Conservation (phyloP, 208 protist species). For the Leishmania major region DNA sequence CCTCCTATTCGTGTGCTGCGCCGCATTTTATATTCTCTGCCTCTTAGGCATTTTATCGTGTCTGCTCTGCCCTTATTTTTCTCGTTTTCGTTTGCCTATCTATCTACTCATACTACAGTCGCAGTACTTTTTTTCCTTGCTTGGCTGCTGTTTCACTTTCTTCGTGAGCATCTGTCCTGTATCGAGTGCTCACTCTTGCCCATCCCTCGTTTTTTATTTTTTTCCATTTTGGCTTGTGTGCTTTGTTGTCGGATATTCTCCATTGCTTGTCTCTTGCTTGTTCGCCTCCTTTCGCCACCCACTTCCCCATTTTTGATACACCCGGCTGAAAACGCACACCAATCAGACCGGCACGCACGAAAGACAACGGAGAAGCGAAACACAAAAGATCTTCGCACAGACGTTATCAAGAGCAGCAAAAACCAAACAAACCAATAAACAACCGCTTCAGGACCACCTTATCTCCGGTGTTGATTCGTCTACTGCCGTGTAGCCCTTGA, state of each 20-base stretch:
- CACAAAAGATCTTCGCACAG: neutral
- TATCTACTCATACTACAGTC: neutral
- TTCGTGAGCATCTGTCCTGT: neutral
- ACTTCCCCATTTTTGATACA: neutral
- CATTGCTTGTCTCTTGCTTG: neutral
- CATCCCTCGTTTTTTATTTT: conserved; percentile 1
- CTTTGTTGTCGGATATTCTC: neutral
- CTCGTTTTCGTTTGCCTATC: neutral
- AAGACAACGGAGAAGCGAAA: neutral
- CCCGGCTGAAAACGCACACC: neutral
- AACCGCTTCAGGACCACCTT: neutral
- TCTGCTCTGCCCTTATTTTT: neutral
- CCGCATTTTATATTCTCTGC: too few relatives aligned
- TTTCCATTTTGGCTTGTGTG: neutral
- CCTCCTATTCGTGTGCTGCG: neutral
- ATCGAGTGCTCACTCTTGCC: neutral
- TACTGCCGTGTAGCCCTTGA: neutral
- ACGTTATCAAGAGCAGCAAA: neutral
- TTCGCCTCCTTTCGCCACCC: neutral
- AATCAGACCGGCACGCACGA: neutral
- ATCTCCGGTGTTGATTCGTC: neutral
- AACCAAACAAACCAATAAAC: neutral
- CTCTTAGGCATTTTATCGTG: neutral
- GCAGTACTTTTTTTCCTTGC: neutral
- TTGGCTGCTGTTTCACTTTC: neutral